A percentile compares a stretch with the other conserved stretches of the same genome.
phyloP scores from a whole-genome alignment of 2,329 filamentous ascomycete species.

The Alternaria sp. region DNA sequence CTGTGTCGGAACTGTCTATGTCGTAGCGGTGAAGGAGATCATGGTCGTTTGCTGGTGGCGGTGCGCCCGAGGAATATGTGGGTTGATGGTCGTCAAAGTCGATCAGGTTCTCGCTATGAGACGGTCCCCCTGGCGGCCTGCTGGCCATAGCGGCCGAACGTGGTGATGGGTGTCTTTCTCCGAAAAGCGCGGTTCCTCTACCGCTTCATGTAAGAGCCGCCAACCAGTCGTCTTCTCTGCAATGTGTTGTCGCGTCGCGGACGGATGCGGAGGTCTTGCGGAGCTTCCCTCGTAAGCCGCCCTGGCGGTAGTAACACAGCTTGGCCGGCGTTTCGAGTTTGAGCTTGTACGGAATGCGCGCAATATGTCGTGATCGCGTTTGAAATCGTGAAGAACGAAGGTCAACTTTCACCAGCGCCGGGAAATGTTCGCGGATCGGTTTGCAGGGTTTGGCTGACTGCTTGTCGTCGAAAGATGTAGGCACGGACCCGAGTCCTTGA shows the following conservation, averaged over 20 bases:
- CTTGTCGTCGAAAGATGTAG: slow-evolving; percentile 19
- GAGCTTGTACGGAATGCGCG: slow-evolving; percentile 4
- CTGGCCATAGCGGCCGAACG: slow-evolving; percentile 58
- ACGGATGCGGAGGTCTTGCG: slow-evolving; percentile 27
- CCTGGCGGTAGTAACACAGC: slow-evolving; percentile 12
- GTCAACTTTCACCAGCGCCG: slow-evolving; percentile 5
- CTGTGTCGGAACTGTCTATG: slow-evolving; percentile 70
- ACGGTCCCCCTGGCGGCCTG: slow-evolving; percentile 63
- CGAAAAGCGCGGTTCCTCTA: slow-evolving; percentile 33
- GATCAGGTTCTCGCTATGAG: slow-evolving; percentile 67
- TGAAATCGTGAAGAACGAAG: slow-evolving; percentile 1
- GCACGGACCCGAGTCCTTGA: slow-evolving; percentile 21
- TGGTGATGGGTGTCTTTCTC: slow-evolving; percentile 29
- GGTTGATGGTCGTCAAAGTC: slow-evolving; percentile 77
- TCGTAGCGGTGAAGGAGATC: slow-evolving; percentile 79
- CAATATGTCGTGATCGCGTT: slow-evolving; percentile 10
- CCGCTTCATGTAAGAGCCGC: slow-evolving; percentile 37
- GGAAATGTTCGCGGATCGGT: slow-evolving; percentile 8
- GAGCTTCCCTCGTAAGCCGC: slow-evolving; percentile 25
- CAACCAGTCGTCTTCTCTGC: neutral
- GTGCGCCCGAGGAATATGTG: slow-evolving; percentile 77
- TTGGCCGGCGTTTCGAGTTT: slow-evolving; percentile 19
- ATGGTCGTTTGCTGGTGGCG: slow-evolving; percentile 81
- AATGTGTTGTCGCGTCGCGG: slow-evolving; percentile 16
- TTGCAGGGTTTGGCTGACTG: slow-evolving; percentile 17